Base-by-base conservation (phyloP, 2,329 filamentous ascomycete species). In the Arthrobotrys iridis region DNA sequence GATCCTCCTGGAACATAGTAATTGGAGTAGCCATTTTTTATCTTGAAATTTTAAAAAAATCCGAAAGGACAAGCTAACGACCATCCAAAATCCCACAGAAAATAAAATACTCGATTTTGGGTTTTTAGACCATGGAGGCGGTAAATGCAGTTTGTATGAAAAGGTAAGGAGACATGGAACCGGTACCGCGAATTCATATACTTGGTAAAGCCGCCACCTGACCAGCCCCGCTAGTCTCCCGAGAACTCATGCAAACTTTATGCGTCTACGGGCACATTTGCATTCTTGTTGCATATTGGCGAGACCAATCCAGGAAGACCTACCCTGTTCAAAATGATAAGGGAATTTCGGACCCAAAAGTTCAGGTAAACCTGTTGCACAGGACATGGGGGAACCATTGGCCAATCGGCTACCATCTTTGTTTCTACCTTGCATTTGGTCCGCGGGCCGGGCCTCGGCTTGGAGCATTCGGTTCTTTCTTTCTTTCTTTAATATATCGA, bases 201-300 rank as follows among this genome's bases (percentile, higher is more conserved):
- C n/a, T n/a, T n/a, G n/a, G n/a, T n/a, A n/a, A n/a, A n/a, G n/a
- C 46, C 46, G 24, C 46, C 46, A 52, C 26, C 46, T 52, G 46
- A 52, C 33, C 26, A 33, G 20, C n/a, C 46, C 26, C 46, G 8
- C 46, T 52, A 52, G 46, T 52, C 46, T 52, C 15, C 10, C 26
- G 13, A 10, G 26, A 52, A n/a, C n/a, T n/a, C n/a, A n/a, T 52
- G 28, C 48, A 55, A 55, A 30, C 48, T 35, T 55, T 30, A 55
- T 55, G 48, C 28, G 48, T 35, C 13, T 55, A 55, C 48, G 48
- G 48, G 3, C 7, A 55, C 48, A 43, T 55, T 50, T 55, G 3
- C 7, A 55, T 30, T 20, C 35, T 50, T 55, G 45, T 50, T 50
- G 45, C 45, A 50, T 50, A 30, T n/a, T 30, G 48, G 48, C 28